Conservation (phyloP, 2,329 filamentous ascomycete species). For the Botrytis pseudocinerea region DNA sequence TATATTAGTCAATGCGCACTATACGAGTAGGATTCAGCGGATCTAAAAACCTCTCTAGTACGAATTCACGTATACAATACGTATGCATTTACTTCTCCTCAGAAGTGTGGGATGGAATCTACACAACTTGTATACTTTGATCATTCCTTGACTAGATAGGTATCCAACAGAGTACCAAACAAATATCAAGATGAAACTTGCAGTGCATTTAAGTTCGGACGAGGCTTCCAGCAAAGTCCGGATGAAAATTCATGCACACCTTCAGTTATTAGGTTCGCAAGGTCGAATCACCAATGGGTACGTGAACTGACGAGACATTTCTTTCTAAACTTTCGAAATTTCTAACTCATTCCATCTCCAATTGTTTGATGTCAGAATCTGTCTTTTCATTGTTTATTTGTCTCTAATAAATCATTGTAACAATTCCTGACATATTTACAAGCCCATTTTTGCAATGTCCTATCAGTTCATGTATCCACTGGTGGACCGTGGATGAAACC, state of each 20-base stretch:
- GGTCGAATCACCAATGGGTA: background rate
- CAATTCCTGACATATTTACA: too few species aligned
- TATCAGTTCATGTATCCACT: too few species aligned
- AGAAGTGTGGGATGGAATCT: background rate
- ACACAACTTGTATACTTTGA: background rate
- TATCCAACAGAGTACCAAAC: background rate
- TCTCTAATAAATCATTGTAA: too few species aligned
- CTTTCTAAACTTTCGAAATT: too few species aligned
- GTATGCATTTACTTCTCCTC: background rate
- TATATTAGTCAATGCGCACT: background rate
- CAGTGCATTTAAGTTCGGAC: background rate
- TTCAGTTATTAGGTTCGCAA: background rate
- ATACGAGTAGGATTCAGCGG: background rate
- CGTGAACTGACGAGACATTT: too few species aligned
- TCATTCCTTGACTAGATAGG: background rate
- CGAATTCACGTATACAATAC: background rate
- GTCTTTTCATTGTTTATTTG: too few species aligned
- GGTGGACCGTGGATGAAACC: background rate
- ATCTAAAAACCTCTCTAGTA: background rate
- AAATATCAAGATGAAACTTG: background rate
- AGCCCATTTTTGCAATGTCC: too few species aligned
- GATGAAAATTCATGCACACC: background rate
- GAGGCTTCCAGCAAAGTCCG: background rate
- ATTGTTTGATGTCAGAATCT: too few species aligned
- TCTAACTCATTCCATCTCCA: too few species aligned